Percentiles rank a stretch among this genome's conserved stretches.
These are phyloP conservation scores for Macrophomina tecta DNA, from an alignment of 2,329 filamentous ascomycete species.

Conservation along the genomic window DNA sequence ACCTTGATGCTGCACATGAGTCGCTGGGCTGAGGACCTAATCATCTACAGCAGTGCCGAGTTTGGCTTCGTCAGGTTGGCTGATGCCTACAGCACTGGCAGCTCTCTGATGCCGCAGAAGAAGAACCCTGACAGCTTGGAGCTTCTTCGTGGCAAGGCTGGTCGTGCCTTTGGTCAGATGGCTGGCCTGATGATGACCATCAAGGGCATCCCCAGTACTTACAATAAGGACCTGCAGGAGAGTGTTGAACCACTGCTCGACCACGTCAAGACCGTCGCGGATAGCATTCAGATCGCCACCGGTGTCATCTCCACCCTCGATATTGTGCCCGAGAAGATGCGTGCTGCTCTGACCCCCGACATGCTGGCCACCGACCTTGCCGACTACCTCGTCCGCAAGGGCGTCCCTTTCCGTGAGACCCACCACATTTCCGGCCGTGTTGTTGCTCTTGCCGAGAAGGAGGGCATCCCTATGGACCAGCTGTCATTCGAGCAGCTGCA, in stretches of 20 bases:
- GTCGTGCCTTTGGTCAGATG: slow-evolving; percentile 80
- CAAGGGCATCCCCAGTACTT: slow-evolving; percentile 78
- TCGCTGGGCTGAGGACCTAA: slow-evolving; percentile 83
- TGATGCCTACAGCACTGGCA: slow-evolving; percentile 81
- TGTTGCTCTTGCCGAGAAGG: slow-evolving; percentile 74
- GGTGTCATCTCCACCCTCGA: slow-evolving; percentile 78
- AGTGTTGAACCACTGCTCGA: slow-evolving; percentile 85
- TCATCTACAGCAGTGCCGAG: slow-evolving; percentile 78
- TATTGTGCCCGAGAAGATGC: slow-evolving; percentile 76
- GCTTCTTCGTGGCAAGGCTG: slow-evolving; percentile 77
- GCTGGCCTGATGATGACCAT: slow-evolving; percentile 78
- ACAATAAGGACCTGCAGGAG: slow-evolving; percentile 94
- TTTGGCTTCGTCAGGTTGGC: slow-evolving; percentile 78
- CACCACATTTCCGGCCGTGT: slow-evolving; percentile 78
- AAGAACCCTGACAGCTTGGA: slow-evolving; percentile 80
- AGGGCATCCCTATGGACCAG: slow-evolving; percentile 71
- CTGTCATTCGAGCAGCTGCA: slow-evolving; percentile 70
- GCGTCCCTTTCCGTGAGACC: slow-evolving; percentile 79
- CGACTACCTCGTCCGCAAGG: slow-evolving; percentile 68
- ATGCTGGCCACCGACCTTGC: slow-evolving; percentile 80
- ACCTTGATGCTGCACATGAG: slow-evolving; percentile 81
- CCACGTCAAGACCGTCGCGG: slow-evolving; percentile 78
- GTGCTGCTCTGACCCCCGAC: slow-evolving; percentile 76
- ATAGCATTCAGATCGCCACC: slow-evolving; percentile 82
- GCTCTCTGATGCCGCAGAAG: slow-evolving; percentile 81